Conservation (phyloP, 106 monocot species). For the Dioscorea alata region DNA sequence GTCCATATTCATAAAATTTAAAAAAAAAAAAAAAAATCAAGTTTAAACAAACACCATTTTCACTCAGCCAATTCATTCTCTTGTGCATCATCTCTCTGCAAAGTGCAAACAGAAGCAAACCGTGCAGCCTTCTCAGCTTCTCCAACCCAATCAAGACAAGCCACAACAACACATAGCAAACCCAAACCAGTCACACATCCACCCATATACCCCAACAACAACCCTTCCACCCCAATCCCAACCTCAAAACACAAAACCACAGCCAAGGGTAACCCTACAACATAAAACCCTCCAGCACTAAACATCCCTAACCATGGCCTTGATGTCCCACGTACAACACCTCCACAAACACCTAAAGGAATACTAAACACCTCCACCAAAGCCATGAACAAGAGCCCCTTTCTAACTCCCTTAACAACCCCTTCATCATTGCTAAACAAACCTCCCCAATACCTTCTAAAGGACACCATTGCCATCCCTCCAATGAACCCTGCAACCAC, state of each 20-base stretch:
- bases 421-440: conserved; percentile 47
- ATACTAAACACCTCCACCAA: conserved; percentile 63
- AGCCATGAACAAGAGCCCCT: conserved; percentile 57
- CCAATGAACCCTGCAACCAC: conserved; percentile 22
- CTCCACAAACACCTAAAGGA: conserved; percentile 56
- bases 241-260: conserved; percentile 42
- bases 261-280: conserved; percentile 60
- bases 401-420: conserved; percentile 30
- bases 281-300: conserved; percentile 59
- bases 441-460: conserved; percentile 31
- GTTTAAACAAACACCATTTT: too few relatives aligned
- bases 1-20: too few relatives aligned
- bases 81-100: not conserved
- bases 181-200: conserved; percentile 20
- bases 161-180: conserved; percentile 37
- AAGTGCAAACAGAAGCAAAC: conserved; percentile 12
- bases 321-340: conserved; percentile 60
- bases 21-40: too few relatives aligned
- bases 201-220: conserved; percentile 50
- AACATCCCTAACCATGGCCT: conserved; percentile 67
- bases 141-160: conserved; percentile 44
- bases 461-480: conserved; percentile 22
- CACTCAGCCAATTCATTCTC: too few relatives aligned
- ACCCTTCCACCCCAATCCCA: conserved; percentile 44
- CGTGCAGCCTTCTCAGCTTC: conserved; percentile 50